These are phyloP conservation scores for Balamuthia mandrillaris DNA, from an alignment of 208 protist genomes.

Conservation along the genomic window DNA sequence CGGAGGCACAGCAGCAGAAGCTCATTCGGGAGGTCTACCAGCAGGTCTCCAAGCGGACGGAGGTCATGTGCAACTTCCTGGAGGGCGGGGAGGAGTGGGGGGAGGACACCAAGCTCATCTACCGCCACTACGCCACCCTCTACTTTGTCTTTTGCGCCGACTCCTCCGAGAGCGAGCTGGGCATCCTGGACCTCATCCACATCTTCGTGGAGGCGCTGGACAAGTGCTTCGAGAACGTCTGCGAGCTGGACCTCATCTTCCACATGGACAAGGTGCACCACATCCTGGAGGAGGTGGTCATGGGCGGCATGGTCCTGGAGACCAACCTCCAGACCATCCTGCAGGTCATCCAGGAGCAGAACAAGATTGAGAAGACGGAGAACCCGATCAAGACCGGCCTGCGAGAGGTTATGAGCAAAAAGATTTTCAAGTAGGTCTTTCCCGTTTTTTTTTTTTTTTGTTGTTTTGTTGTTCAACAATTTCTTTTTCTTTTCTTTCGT, in stretches of 20 bases:
- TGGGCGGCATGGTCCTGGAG: constrained; percentile 96
- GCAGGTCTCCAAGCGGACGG: constrained; percentile 84
- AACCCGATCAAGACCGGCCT: neutral
- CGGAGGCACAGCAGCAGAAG: constrained; percentile 74
- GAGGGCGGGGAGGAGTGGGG: constrained; percentile 78
- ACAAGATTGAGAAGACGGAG: constrained; percentile 38
- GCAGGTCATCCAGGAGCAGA: constrained; percentile 13
- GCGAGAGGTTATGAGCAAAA: constrained; percentile 2
- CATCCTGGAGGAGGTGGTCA: constrained; percentile 94
- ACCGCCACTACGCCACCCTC: constrained; percentile 95
- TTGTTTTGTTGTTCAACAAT: too few relatives aligned
- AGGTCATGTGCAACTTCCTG: constrained; percentile 94
- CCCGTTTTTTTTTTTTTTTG: too few relatives aligned
- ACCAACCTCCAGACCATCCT: constrained; percentile 84
- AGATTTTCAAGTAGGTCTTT: too few relatives aligned
- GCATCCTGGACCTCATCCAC: constrained; percentile 95
- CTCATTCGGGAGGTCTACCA: constrained; percentile 85
- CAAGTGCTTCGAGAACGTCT: constrained; percentile 95
- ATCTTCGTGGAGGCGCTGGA: constrained; percentile 95
- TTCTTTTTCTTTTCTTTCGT: too few relatives aligned
- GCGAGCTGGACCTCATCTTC: constrained; percentile 98
- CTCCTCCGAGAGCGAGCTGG: constrained; percentile 92
- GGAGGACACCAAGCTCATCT: constrained; percentile 91
- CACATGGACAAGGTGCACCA: constrained; percentile 94
- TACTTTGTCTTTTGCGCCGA: constrained; percentile 97